Percentiles rank a stretch among this genome's conserved stretches.
Conservation (phyloP, 768 basidiomycete species). For the Lactarius trivialis region DNA sequence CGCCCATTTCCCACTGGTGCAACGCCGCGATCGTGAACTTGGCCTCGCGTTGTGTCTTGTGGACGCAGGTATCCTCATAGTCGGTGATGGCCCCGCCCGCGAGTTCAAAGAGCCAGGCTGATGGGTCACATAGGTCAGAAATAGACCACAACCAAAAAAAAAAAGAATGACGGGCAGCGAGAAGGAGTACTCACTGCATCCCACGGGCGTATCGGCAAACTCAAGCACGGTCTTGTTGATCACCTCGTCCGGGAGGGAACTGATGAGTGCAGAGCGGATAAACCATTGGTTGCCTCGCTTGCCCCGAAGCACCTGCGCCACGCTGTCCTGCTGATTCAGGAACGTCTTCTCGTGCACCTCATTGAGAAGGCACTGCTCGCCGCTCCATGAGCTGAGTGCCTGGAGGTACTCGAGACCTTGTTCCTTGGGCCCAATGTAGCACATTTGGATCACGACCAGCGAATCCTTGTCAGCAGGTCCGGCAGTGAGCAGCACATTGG, state of each 20-base stretch:
- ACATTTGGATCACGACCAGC: slow-evolving; percentile 87
- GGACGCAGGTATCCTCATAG: slow-evolving; percentile 66
- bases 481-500: slow-evolving; percentile 85
- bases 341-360: slow-evolving; percentile 90
- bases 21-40: slow-evolving; percentile 82
- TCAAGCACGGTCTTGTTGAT: slow-evolving; percentile 76
- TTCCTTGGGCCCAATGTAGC: slow-evolving; percentile 72
- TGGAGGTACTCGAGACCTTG: slow-evolving; percentile 73
- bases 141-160: background rate
- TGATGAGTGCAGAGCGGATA: slow-evolving; percentile 79
- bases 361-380: slow-evolving; percentile 78
- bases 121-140: background rate
- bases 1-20: slow-evolving; percentile 87
- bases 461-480: slow-evolving; percentile 81
- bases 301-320: slow-evolving; percentile 83
- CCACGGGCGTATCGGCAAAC: slow-evolving; percentile 79
- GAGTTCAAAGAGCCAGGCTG: slow-evolving; percentile 91
- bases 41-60: slow-evolving; percentile 72
- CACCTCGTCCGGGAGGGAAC: slow-evolving; percentile 79
- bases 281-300: slow-evolving; percentile 85
- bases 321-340: slow-evolving; percentile 83
- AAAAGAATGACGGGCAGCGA: background rate
- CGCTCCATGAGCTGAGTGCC: slow-evolving; percentile 84
- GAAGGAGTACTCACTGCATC: slow-evolving; percentile 70
- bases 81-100: slow-evolving; percentile 76